Percentiles rank a stretch among this genome's conserved stretches.
Evolutionary conservation across 345 rosid genomes (phyloP).

Genomic region (Lenwebbia sp.): DNA sequence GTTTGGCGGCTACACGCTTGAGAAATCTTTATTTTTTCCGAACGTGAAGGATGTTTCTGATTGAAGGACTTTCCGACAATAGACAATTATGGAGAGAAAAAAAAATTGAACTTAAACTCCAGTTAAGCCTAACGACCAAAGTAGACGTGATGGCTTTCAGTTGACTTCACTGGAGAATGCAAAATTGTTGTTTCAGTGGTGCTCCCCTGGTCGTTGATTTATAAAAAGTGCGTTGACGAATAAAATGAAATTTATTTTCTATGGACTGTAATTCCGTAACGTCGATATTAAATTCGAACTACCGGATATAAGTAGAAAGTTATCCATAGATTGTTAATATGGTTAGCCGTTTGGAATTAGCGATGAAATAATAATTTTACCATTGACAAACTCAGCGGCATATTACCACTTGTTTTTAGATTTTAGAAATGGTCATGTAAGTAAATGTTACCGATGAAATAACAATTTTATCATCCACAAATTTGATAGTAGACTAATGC

Average conservation of each 20-base stretch:
- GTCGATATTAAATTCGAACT: no score
- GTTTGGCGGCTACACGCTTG: not conserved
- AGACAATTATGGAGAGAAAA: no score
- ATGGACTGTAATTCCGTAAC: no score
- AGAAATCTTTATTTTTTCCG: no score
- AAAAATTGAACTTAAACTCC: no score
- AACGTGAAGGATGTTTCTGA: not conserved
- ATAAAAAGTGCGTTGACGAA: not conserved
- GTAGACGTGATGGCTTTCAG: not conserved
- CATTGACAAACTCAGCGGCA: no score
- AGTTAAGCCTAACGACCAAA: not conserved
- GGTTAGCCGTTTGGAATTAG: not conserved
- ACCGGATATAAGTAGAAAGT: not conserved
- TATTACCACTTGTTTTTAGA: not conserved
- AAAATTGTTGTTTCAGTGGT: not conserved
- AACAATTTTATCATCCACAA: no score
- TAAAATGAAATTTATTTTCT: not conserved
- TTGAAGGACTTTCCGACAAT: not conserved
- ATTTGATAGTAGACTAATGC: no score
- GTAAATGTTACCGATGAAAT: no score
- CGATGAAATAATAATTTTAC: not conserved
- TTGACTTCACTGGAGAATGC: not conserved
- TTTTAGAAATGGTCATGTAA: no score
- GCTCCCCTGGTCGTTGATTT: accelerated
- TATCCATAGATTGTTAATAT: not conserved